Evolutionary conservation across 2,329 filamentous ascomycete genomes (phyloP).

Genomic region (Cordyceps sp.): DNA sequence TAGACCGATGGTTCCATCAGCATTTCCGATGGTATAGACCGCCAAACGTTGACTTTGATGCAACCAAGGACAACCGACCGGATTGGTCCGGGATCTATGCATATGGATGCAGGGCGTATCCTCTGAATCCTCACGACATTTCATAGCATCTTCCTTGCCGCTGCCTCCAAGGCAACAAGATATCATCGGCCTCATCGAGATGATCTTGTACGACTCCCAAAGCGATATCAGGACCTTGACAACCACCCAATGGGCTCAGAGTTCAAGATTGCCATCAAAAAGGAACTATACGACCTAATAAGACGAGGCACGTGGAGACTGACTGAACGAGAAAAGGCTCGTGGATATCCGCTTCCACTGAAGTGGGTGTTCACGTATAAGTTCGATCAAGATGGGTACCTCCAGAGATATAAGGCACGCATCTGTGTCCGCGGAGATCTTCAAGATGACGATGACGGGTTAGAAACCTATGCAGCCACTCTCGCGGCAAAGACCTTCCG

Average conservation of each 20-base stretch:
- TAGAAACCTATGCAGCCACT: not conserved
- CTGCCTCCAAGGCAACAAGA: not conserved
- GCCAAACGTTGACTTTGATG: too few species aligned
- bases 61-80: not conserved
- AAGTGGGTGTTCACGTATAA: constrained; percentile 3
- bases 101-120: not conserved
- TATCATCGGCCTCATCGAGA: not conserved
- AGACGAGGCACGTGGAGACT: not conserved
- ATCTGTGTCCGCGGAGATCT: constrained; percentile 1
- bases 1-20: not conserved
- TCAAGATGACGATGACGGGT: not conserved
- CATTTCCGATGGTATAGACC: not conserved
- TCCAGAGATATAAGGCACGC: not conserved
- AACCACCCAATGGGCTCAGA: not conserved
- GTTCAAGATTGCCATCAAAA: not conserved
- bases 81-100: not conserved
- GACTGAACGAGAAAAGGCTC: not conserved
- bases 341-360: not conserved
- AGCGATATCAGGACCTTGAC: constrained; percentile 1
- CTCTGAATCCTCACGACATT: too few species aligned
- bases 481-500: not conserved
- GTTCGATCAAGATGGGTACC: not conserved
- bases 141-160: too few species aligned
- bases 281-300: not conserved
- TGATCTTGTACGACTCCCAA: not conserved